Base-by-base conservation (phyloP, 371 early-diverging fungal genomes). In the Ecytonucleospora hepatopenaei region DNA sequence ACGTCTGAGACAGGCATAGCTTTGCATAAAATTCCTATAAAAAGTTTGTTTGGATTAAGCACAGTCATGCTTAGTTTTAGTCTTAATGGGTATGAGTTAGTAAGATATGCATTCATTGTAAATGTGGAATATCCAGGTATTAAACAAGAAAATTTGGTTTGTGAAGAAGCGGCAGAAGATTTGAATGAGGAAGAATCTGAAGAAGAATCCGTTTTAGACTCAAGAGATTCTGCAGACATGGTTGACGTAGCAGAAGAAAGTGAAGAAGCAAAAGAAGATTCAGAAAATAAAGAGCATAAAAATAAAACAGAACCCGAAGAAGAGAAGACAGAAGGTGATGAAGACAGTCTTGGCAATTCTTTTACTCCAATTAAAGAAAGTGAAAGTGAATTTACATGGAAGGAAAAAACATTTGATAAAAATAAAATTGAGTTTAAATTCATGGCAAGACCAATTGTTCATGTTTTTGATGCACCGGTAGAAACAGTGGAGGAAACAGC, bases 271-370 rank as follows among this genome's bases (percentile, higher is more conserved):
- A 59, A 73, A 48, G 63, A 58, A 26, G 35, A 51, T 1, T 60
- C 19, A 61, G 62, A 69, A 35, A 70, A 76, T 74, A 75, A 73
- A 77, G 34, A 84, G 56, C 82, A 79, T 1, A 82, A 80, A 59
- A 84, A 83, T 51, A 83, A 77, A 26, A 80, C 80, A 8, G 59
- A 64, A 27, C 69, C 53, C 1, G 48, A 32, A 1, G 65, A 63
- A 30, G 62, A 73, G 12, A 59, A 51, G 16, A 23, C n/a, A n/a
- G 15, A 12, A 3, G 59, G 67, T 33, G 71, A 56, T 4, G 47
- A 21, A 12, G 57, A n/a, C n/a, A n/a, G n/a, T n/a, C n/a, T n/a
- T n/a, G n/a, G n/a, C n/a, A n/a, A n/a, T n/a, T n/a, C n/a, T n/a
- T n/a, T n/a, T n/a, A n/a, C n/a, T n/a, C n/a, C n/a, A n/a, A n/a